Conservation (phyloP, 345 rosid genomes). For the Combretum micranthum region DNA sequence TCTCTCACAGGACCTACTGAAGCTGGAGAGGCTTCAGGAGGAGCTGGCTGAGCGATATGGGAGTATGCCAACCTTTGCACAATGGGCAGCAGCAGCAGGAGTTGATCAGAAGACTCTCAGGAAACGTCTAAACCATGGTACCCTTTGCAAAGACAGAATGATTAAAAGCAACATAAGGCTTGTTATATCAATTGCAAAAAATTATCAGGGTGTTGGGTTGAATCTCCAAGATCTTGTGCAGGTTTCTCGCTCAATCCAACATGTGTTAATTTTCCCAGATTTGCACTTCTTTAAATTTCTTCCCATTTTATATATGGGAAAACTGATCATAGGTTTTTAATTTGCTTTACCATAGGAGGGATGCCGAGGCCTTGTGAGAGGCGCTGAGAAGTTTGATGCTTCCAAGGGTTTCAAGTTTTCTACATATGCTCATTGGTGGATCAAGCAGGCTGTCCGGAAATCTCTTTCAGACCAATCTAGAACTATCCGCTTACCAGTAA, state of each 20-base stretch:
- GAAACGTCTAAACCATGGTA: conserved; percentile 60
- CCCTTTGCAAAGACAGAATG: conserved; percentile 82
- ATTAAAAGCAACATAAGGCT: conserved; percentile 91
- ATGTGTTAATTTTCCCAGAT: no score
- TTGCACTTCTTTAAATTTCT: not conserved
- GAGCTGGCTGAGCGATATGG: conserved; percentile 69
- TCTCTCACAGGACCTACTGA: conserved; percentile 56
- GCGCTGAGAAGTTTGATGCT: conserved; percentile 91
- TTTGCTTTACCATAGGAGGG: conserved; percentile 57
- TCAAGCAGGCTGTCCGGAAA: conserved; percentile 82
- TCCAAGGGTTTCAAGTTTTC: conserved; percentile 96
- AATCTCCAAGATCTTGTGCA: conserved; percentile 94
- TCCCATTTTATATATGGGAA: not conserved
- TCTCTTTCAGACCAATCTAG: conserved; percentile 83
- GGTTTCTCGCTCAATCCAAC: conserved; percentile 26
- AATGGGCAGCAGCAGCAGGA: conserved; percentile 95
- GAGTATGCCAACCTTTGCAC: conserved; percentile 62
- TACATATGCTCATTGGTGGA: conserved; percentile 99
- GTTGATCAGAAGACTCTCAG: conserved; percentile 66
- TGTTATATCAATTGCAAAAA: conserved; percentile 92
- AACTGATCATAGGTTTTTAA: not conserved
- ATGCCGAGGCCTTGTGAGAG: conserved; percentile 85
- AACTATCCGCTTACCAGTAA: conserved; percentile 81
- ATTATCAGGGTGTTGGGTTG: conserved; percentile 86
- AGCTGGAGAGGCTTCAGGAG: conserved; percentile 70